Evolutionary conservation across 2,329 filamentous ascomycete genomes (phyloP).

Genomic region (Beauveria bassiana): DNA sequence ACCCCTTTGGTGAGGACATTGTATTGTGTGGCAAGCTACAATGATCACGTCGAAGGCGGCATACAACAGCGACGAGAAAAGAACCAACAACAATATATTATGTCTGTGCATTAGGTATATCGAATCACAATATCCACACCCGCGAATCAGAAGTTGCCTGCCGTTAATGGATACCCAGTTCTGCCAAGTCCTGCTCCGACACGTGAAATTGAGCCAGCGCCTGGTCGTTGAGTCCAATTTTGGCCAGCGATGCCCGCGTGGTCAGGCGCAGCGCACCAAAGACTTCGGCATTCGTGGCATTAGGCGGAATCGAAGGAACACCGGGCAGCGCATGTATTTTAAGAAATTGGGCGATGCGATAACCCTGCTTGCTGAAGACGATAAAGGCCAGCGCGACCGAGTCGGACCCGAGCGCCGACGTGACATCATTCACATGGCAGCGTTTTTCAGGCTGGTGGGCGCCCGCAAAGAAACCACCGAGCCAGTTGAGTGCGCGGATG

Average conservation of each 20-base stretch:
- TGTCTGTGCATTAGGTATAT: neutral
- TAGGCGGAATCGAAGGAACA: neutral
- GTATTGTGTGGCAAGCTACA: constrained; percentile 65
- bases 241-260: neutral
- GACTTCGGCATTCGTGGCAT: neutral
- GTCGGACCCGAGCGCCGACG: neutral
- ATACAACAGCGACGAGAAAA: neutral
- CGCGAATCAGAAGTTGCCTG: neutral
- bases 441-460: neutral
- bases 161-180: neutral
- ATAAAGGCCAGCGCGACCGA: neutral
- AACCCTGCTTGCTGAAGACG: constrained; percentile 1
- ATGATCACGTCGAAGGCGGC: neutral
- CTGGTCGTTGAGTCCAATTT: neutral
- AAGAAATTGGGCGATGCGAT: neutral
- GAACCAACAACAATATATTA: neutral
- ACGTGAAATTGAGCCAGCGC: neutral
- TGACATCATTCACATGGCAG: neutral
- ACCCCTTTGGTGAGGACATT: constrained; percentile 72
- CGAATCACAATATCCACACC: neutral
- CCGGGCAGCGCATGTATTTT: neutral
- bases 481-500: neutral
- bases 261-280: neutral
- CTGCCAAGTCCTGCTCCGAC: neutral
- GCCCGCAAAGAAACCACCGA: neutral